Evolutionary conservation across 306 rosid genomes (phyloP).

Genomic region (Luffa acutangula): DNA sequence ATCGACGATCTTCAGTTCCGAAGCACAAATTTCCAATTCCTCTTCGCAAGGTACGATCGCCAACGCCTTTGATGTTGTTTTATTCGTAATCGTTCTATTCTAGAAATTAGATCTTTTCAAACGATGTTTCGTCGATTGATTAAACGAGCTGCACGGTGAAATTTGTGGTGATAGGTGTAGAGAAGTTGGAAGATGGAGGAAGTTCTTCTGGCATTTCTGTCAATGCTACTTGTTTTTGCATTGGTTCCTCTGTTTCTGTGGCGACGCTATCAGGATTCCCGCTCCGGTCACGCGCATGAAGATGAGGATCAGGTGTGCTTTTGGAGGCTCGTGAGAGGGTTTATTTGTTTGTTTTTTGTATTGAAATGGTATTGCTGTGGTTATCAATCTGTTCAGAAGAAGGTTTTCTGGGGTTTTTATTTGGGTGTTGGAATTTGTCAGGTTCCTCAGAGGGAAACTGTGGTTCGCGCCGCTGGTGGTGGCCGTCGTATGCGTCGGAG

Average conservation of each 20-base stretch:
- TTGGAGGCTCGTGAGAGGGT: neutral
- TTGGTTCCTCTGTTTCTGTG: conserved; percentile 74
- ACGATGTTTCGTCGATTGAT: neutral
- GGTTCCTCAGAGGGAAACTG: conserved; percentile 69
- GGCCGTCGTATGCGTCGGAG: conserved; percentile 87
- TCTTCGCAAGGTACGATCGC: neutral
- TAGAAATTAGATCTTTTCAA: neutral
- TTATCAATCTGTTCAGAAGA: neutral
- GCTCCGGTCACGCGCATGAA: conserved; percentile 21
- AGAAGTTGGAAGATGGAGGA: conserved; percentile 45
- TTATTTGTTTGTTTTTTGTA: neutral
- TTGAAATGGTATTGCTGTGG: neutral
- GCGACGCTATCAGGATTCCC: conserved; percentile 68
- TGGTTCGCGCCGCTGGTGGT: conserved; percentile 59
- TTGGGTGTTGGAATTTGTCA: conserved; percentile 10
- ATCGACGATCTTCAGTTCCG: neutral
- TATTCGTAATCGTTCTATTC: neutral
- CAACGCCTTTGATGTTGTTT: neutral
- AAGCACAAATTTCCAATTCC: neutral
- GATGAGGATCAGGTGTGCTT: conserved; percentile 63
- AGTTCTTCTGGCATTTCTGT: conserved; percentile 36
- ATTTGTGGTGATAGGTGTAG: neutral
- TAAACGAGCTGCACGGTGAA: neutral
- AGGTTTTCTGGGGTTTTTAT: neutral
- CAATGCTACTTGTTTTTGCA: conserved; percentile 46